Base-by-base conservation (phyloP, 2,329 filamentous ascomycete species). In the Bipolaris zeicola region DNA sequence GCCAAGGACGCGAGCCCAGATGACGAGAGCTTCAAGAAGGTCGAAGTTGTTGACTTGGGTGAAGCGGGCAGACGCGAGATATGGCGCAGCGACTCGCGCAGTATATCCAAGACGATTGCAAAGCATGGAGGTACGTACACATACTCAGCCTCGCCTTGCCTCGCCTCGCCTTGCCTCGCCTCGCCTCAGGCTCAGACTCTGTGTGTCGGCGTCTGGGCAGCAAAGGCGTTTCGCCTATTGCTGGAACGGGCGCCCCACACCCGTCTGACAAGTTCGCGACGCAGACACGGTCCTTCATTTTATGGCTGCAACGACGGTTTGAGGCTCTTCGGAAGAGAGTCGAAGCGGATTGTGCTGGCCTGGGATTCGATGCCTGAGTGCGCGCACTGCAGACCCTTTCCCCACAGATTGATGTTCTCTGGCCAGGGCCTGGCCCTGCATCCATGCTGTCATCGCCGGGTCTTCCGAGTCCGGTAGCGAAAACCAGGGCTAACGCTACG, bases 71-170 rank as follows among this genome's bases (percentile, higher is more conserved):
- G 60, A 46, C 71, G 71, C 50, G 67, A 73, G 49, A 57, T 69
- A 20, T 76, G 71, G 72, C 57, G 61, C 36, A 61, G 53, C 33
- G 62, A 63, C 16, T 55, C 60, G 22, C 62, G 48, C 24, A 67
- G 62, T 57, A 67, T 75, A 45, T 70, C 66, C 42, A 76, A 74
- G 50, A 66, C 71, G 11, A 72, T 76, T 53, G 71, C 71, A 37
- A 74, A 71, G 58, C 71, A 76, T 58, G 73, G 73, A 53, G 72
- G 73, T 76, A 65, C 66, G 71, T 61, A 55, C 14, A 16, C 26
- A 47, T 22, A 33, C n/a, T 52, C 26, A 22, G 20, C 22, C 16
- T 45, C 24, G 8, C 20, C 16, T 16, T 16, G 16, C 20, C 16
- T 45, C 24, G 8, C 20, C 16, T 16, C 1, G 16, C 20, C 20